Evolutionary conservation across 1,284 basidiomycete genomes (phyloP).

Genomic region (Neolentinus lepideus): DNA sequence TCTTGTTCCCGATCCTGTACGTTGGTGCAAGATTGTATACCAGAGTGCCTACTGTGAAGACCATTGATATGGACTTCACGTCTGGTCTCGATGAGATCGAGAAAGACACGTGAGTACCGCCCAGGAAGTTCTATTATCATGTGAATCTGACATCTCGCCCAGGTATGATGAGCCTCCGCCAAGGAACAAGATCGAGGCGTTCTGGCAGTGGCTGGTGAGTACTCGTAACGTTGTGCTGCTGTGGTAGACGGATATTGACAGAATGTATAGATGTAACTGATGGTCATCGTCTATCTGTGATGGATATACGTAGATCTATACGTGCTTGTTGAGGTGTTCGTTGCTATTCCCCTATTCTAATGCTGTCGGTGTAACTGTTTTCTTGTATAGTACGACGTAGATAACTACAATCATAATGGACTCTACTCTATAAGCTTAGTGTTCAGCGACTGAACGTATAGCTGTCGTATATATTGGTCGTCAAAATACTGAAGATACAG

Average conservation of each 20-base stretch:
- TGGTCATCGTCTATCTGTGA: not conserved
- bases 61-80: conserved; percentile 76
- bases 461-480: not conserved
- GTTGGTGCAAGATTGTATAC: conserved; percentile 46
- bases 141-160: conserved; percentile 10
- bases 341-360: not conserved
- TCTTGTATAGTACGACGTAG: not conserved
- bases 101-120: conserved; percentile 45
- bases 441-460: no score
- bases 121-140: not conserved
- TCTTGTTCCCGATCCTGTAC: conserved; percentile 75
- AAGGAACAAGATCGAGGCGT: conserved; percentile 54
- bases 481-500: not conserved
- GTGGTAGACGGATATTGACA: not conserved
- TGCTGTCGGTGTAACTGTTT: not conserved
- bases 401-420: not conserved
- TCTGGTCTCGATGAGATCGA: conserved; percentile 67
- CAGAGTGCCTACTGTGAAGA: conserved; percentile 35
- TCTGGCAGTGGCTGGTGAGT: conserved; percentile 71
- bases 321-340: not conserved
- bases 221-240: not conserved
- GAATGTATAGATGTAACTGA: not conserved
- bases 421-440: not conserved
- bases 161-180: conserved; percentile 64
- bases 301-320: not conserved